These are phyloP conservation scores for Globisporangium cylindrosporum DNA, from an alignment of 352 stramenopile genomes.

Conservation along the genomic window DNA sequence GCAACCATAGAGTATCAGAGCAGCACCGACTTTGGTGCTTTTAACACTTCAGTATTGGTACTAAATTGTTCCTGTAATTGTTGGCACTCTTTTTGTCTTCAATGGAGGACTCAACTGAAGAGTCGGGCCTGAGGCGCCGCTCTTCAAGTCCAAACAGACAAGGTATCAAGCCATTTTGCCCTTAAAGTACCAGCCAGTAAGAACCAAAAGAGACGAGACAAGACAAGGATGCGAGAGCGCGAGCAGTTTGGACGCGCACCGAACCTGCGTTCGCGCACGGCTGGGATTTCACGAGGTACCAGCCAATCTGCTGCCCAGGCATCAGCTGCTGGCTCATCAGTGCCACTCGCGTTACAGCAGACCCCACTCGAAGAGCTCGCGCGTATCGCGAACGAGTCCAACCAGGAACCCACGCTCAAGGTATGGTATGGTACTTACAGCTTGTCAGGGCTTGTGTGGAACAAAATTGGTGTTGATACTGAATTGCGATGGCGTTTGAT, in stretches of 20 bases:
- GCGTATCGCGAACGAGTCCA: conserved; percentile 10
- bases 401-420: conserved; percentile 5
- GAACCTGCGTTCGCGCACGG: conserved; percentile 50
- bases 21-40: not conserved
- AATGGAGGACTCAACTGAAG: not conserved
- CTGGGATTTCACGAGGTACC: conserved; percentile 15
- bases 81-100: not conserved
- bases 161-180: not conserved
- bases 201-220: not conserved
- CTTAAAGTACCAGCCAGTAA: not conserved
- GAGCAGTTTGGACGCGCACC: conserved; percentile 45
- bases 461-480: not conserved
- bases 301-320: not conserved
- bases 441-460: not conserved
- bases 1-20: not conserved
- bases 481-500: not conserved
- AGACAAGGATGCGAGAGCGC: conserved; percentile 35
- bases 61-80: not conserved
- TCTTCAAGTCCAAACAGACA: not conserved
- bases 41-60: not conserved
- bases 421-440: not conserved
- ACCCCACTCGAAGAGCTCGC: conserved; percentile 20
- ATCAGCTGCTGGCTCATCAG: not conserved
- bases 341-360: not conserved
- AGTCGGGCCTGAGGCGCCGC: not conserved